These are phyloP conservation scores for Ophiosphaerella narmari DNA, from an alignment of 2,329 filamentous ascomycete genomes.

Conservation along the genomic window DNA sequence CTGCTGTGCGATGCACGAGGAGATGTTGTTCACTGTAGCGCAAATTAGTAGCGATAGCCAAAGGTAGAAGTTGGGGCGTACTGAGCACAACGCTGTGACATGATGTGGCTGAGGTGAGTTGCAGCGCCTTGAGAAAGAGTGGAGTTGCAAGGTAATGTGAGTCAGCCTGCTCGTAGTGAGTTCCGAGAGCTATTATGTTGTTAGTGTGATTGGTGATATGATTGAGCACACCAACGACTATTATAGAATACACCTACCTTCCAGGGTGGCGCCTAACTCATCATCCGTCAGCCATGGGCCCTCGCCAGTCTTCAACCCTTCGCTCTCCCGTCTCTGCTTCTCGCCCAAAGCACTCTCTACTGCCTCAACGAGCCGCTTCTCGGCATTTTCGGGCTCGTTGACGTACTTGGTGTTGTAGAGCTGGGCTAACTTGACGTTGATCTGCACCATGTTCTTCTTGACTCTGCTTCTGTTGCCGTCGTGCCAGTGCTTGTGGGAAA, in stretches of 20 bases:
- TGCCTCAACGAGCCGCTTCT: conserved; percentile 76
- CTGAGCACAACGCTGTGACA: conserved; percentile 83
- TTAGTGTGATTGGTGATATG: conserved; percentile 9
- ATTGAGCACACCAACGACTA: too few species aligned
- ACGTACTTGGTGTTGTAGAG: conserved; percentile 80
- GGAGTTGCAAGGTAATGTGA: conserved; percentile 83
- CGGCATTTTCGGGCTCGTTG: conserved; percentile 72
- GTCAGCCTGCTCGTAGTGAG: conserved; percentile 73
- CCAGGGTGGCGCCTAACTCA: conserved; percentile 74
- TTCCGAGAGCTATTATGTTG: conserved; percentile 65
- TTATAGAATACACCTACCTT: conserved; percentile 54
- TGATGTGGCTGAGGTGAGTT: conserved; percentile 64
- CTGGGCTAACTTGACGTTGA: conserved; percentile 82
- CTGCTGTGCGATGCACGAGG: conserved; percentile 73
- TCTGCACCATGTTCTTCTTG: conserved; percentile 73
- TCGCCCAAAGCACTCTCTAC: conserved; percentile 81
- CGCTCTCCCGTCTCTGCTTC: conserved; percentile 66
- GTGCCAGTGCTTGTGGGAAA: conserved; percentile 48
- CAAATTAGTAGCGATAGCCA: conserved; percentile 8
- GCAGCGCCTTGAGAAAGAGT: conserved; percentile 82
- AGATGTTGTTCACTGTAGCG: conserved; percentile 74
- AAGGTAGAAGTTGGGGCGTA: conserved; percentile 48
- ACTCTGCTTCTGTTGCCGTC: conserved; percentile 64
- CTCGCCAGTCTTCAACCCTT: conserved; percentile 72
- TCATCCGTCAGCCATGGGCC: conserved; percentile 72